A percentile compares a stretch with the other conserved stretches of the same genome.
Conservation (phyloP, 164 flowering plant genomes). For the Amborella trichopoda region DNA sequence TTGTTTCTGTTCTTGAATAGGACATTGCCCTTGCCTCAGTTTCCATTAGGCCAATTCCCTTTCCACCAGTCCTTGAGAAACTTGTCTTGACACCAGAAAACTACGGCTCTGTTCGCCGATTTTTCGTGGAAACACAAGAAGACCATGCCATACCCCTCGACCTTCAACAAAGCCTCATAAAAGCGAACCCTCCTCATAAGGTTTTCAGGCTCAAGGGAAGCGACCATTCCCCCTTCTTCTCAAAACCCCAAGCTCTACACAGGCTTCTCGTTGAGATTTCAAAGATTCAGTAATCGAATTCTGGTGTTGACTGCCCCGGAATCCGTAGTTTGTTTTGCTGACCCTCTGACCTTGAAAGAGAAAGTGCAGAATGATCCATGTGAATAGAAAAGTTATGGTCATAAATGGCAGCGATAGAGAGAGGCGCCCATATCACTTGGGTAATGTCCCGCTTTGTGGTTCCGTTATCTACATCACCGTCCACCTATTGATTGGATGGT, state of each 20-base stretch:
- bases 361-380: too few relatives aligned
- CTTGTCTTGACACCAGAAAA: conserved; percentile 63
- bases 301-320: too few relatives aligned
- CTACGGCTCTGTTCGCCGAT: conserved; percentile 75
- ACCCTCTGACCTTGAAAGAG: too few relatives aligned
- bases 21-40: conserved; percentile 90
- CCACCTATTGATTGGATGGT: too few relatives aligned
- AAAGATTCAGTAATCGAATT: too few relatives aligned
- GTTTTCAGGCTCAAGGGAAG: conserved; percentile 78
- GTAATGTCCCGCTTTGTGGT: too few relatives aligned
- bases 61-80: conserved; percentile 80
- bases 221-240: conserved; percentile 96
- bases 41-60: conserved; percentile 89
- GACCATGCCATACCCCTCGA: conserved; percentile 69
- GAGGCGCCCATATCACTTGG: too few relatives aligned
- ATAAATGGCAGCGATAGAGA: too few relatives aligned
- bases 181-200: conserved; percentile 54
- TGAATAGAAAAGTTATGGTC: too few relatives aligned
- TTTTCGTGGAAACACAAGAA: conserved; percentile 69
- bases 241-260: conserved; percentile 92
- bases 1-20: conserved; percentile 21
- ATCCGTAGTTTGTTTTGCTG: too few relatives aligned
- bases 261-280: conserved; percentile 72
- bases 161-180: conserved; percentile 60
- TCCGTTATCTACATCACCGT: too few relatives aligned